These are phyloP conservation scores for Lentinula aciculospora DNA, from an alignment of 768 basidiomycete species.

Conservation along the genomic window DNA sequence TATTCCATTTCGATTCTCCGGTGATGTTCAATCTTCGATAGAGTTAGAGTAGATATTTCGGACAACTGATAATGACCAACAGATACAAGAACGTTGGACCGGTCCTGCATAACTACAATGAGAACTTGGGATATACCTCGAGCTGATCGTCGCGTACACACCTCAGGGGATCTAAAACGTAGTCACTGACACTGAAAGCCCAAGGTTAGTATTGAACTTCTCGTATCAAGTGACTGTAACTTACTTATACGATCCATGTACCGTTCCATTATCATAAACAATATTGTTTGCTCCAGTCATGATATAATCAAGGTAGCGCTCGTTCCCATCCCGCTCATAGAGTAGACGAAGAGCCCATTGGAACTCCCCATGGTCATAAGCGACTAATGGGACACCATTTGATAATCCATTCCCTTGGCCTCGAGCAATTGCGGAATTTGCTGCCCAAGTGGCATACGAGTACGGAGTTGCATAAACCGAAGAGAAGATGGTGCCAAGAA, in stretches of 20 bases:
- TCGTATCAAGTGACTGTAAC: constrained; percentile 5
- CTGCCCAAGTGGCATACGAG: constrained; percentile 41
- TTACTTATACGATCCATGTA: constrained; percentile 33
- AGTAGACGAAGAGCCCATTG: constrained; percentile 36
- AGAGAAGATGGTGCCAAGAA: background rate
- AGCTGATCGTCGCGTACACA: constrained; percentile 5
- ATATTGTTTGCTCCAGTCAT: constrained; percentile 30
- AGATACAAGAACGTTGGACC: constrained; percentile 35
- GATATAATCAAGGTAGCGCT: constrained; percentile 36
- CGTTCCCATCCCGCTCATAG: constrained; percentile 34
- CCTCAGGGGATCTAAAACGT: constrained; percentile 31
- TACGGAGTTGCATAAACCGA: constrained; percentile 20
- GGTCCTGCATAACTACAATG: constrained; percentile 18
- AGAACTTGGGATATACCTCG: background rate
- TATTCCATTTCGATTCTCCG: constrained; percentile 31
- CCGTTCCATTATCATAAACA: constrained; percentile 30
- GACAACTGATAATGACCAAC: constrained; percentile 16
- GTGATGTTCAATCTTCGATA: constrained; percentile 27
- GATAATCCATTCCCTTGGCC: constrained; percentile 38
- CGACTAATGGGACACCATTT: constrained; percentile 26
- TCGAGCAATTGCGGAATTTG: constrained; percentile 37
- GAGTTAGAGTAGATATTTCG: background rate
- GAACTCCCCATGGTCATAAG: constrained; percentile 35
- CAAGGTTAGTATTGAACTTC: background rate
- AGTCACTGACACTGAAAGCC: constrained; percentile 22